A percentile compares a stretch with the other conserved stretches of the same genome.
These are phyloP conservation scores for Quercus agrifolia DNA, from an alignment of 306 rosid genomes.

Conservation along the genomic window DNA sequence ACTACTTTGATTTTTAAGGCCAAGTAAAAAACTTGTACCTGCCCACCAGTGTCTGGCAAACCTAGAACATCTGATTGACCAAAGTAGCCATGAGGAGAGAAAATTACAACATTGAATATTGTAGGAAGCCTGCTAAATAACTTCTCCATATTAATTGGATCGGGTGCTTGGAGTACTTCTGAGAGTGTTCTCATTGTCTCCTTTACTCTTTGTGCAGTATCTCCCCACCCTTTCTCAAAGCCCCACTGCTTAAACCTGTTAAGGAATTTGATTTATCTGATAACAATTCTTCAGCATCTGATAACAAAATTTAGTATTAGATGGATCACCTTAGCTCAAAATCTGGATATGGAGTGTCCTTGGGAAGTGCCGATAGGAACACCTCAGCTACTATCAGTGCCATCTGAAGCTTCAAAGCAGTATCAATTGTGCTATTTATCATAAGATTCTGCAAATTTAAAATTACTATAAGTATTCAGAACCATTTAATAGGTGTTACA, in stretches of 20 bases:
- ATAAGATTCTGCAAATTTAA: slow-evolving; percentile 52
- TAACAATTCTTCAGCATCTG: not conserved
- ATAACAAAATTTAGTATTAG: not conserved
- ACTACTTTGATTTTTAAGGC: not conserved
- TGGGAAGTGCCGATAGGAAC: slow-evolving; percentile 53
- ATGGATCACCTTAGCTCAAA: slow-evolving; percentile 59
- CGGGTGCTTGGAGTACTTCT: slow-evolving; percentile 88
- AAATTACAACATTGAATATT: slow-evolving; percentile 73
- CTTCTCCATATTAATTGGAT: slow-evolving; percentile 57
- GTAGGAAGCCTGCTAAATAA: slow-evolving; percentile 73
- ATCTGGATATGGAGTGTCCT: slow-evolving; percentile 44
- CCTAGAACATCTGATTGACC: slow-evolving; percentile 96
- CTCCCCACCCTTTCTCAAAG: slow-evolving; percentile 97
- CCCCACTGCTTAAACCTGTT: slow-evolving; percentile 90
- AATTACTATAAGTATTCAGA: not conserved
- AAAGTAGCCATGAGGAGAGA: slow-evolving; percentile 91
- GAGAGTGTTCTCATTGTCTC: slow-evolving; percentile 64
- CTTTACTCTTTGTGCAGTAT: slow-evolving; percentile 64
- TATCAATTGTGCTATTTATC: slow-evolving; percentile 56
- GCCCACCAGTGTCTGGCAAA: slow-evolving; percentile 96
- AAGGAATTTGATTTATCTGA: not conserved
- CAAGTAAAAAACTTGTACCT: slow-evolving; percentile 41
- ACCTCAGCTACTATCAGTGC: slow-evolving; percentile 65
- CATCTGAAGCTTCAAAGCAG: slow-evolving; percentile 67
- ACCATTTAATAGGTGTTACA: not conserved